These are phyloP conservation scores for Dendrobium officinale DNA, from an alignment of 106 monocot genomes.

Conservation along the genomic window DNA sequence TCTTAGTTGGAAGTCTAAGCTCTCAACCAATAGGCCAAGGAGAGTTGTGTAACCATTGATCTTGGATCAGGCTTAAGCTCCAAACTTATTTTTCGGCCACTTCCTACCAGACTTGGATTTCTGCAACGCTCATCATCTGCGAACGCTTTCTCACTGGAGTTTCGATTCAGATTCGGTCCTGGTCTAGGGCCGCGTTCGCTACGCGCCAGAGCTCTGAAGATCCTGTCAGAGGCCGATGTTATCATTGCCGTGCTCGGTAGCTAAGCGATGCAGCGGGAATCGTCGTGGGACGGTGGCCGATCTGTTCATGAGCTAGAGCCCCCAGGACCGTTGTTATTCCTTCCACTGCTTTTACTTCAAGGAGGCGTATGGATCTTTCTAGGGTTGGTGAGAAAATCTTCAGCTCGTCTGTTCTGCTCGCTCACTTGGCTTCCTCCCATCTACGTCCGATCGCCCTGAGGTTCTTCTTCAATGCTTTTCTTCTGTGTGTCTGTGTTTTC, in stretches of 20 bases:
- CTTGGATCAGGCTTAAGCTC: no score
- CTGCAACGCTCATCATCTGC: neutral
- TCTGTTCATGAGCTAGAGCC: slow-evolving; percentile 30
- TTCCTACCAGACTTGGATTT: no score
- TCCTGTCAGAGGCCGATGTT: slow-evolving; percentile 1
- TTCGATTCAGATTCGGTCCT: neutral
- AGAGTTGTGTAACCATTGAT: no score
- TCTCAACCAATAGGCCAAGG: no score
- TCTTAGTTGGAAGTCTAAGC: no score
- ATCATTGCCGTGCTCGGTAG: slow-evolving; percentile 4
- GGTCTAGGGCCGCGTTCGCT: neutral
- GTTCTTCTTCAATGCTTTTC: slow-evolving; percentile 8
- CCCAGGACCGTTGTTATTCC: slow-evolving; percentile 64
- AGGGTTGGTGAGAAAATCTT: slow-evolving; percentile 90
- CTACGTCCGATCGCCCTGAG: slow-evolving; percentile 59
- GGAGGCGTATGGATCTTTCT: slow-evolving; percentile 95
- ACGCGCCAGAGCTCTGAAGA: neutral
- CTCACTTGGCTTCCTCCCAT: slow-evolving; percentile 65
- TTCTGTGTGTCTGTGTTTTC: neutral
- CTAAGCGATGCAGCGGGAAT: slow-evolving; percentile 43
- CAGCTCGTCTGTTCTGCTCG: slow-evolving; percentile 37
- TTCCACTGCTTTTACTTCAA: slow-evolving; percentile 71
- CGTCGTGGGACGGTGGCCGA: slow-evolving; percentile 19
- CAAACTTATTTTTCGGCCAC: no score
- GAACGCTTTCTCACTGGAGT: neutral